Evolutionary conservation across 768 basidiomycete species (phyloP).

Genomic region (Mycena maculata): DNA sequence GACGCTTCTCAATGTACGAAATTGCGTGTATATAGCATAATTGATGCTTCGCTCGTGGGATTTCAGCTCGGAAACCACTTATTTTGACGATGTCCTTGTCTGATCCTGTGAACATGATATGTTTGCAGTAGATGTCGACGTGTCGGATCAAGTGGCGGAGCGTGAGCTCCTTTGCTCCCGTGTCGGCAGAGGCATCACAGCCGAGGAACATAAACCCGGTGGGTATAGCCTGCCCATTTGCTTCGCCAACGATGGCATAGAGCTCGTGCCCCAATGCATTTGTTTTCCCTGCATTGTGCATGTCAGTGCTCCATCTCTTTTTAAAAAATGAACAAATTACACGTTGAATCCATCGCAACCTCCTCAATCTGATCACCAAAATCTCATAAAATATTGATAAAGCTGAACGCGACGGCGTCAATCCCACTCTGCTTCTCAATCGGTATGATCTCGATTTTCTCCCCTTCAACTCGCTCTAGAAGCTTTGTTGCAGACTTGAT

Average conservation of each 20-base stretch:
- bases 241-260: not conserved
- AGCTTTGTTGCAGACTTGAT: too few species aligned
- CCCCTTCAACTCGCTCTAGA: too few species aligned
- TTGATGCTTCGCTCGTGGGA: slow-evolving; percentile 43
- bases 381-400: too few species aligned
- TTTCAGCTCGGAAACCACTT: slow-evolving; percentile 33
- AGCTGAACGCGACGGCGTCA: too few species aligned
- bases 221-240: not conserved
- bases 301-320: not conserved
- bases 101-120: not conserved
- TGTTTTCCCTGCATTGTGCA: not conserved
- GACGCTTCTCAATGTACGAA: slow-evolving; percentile 36
- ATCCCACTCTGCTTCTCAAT: too few species aligned
- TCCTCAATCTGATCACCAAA: too few species aligned
- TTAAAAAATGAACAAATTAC: not conserved
- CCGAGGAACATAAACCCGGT: not conserved
- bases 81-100: slow-evolving; percentile 48
- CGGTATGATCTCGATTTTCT: too few species aligned
- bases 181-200: not conserved
- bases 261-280: not conserved
- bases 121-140: not conserved
- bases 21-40: slow-evolving; percentile 49
- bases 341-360: not conserved
- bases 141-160: not conserved
- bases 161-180: not conserved